Base-by-base conservation (phyloP, 345 rosid species). In the Gossypium turneri region DNA sequence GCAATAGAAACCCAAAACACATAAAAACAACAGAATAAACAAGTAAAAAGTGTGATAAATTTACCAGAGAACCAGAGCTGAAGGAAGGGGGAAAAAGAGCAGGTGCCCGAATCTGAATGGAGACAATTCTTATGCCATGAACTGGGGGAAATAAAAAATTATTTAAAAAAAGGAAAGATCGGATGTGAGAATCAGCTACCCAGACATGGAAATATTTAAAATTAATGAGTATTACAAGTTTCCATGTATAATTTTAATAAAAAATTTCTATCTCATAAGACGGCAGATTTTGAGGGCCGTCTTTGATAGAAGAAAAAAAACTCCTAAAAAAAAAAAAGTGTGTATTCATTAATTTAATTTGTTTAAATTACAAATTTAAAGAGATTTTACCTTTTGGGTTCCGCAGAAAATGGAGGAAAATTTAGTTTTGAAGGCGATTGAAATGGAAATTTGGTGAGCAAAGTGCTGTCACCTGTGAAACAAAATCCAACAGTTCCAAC, bases 61-160 rank as follows among this genome's bases (percentile, higher is more conserved):
- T 65, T 65, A 65, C 70, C 70, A 11, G 52, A 65, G 51, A 65
- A 45, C 13, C 70, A 65, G 52, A 65, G 52, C 10, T 65, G 52
- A 43, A 65, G 61, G 29, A 20, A 57, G 17, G 48, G 13, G 7
- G 12, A 29, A 16, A 61, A 16, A 62, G 7, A 15, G 2, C 9
- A 29, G 67, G 34, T 13, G 27, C n/a, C 22, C 13, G 69, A 19
- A n/a, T 20, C 8, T 41, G 27, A 43, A 10, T 41, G 69, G 17
- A 44, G 29, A 65, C 27, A 2, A 11, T 19, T 19, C 16, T n/a
- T 19, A 44, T 51, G 12, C 22, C 29, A 12, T 20, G 9, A 20
- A 65, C 44, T 20, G 70, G 51, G 17, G 20, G 19, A 8, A 24
- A 19, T 65, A 27, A 65, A 19, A n/a, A 2, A 11, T 19, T 65